Evolutionary conservation across 2,329 filamentous ascomycete species (phyloP).

Genomic region (Exophiala phaeomuriformis): DNA sequence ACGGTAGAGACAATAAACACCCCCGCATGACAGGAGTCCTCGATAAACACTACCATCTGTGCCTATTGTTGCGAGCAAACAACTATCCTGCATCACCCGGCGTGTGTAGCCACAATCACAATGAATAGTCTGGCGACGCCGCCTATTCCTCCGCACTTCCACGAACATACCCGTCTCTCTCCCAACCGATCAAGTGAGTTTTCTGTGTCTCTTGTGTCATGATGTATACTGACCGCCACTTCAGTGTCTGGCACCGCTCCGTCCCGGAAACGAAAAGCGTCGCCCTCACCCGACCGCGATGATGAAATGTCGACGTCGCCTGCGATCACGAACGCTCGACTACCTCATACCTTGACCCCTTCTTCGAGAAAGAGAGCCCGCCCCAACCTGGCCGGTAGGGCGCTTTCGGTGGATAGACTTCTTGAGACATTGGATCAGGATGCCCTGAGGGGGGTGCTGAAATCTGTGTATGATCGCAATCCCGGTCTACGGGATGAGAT

Average conservation of each 20-base stretch:
- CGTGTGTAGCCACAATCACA: conserved; percentile 42
- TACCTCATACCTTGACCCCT: conserved; percentile 59
- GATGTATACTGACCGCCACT: conserved; percentile 9
- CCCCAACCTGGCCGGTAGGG: conserved; percentile 61
- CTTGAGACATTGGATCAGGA: conserved; percentile 85
- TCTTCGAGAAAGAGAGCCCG: conserved; percentile 61
- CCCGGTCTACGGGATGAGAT: conserved; percentile 81
- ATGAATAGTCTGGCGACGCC: conserved; percentile 57
- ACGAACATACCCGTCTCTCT: conserved; percentile 53
- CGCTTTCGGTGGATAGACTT: conserved; percentile 64
- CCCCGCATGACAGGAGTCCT: not conserved
- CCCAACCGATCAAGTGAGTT: conserved; percentile 53
- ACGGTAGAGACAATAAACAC: not conserved
- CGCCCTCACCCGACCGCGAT: conserved; percentile 40
- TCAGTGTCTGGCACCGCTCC: conserved; percentile 33
- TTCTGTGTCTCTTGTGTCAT: not conserved
- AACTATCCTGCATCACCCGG: not conserved
- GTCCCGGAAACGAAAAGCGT: conserved; percentile 73
- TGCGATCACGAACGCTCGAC: conserved; percentile 67
- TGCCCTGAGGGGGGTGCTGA: conserved; percentile 77
- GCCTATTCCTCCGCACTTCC: conserved; percentile 56
- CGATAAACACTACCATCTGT: not conserved
- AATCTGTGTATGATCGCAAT: conserved; percentile 82
- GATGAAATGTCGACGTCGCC: conserved; percentile 82
- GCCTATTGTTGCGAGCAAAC: conserved; percentile 1